These are phyloP conservation scores for Chaetomium tenue DNA, from an alignment of 495 filamentous ascomycete species.

Conservation along the genomic window DNA sequence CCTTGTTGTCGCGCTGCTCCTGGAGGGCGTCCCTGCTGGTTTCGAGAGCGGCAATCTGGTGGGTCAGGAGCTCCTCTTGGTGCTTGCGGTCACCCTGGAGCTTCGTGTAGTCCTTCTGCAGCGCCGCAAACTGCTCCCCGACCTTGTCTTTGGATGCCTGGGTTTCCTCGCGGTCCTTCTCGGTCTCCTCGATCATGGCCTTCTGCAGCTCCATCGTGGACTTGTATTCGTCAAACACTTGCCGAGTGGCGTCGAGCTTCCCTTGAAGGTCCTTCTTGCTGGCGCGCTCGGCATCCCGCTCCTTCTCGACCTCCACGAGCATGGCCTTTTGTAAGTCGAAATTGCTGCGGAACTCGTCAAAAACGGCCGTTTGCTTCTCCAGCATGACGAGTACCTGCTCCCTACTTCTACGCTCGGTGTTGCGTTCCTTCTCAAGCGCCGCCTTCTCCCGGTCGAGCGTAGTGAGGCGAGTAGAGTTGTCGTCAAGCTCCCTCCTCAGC, in stretches of 20 bases:
- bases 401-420: slow-evolving; percentile 29
- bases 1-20: slow-evolving; percentile 38
- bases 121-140: slow-evolving; percentile 33
- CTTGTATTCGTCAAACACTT: slow-evolving; percentile 42
- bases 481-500: slow-evolving; percentile 37
- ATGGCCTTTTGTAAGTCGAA: slow-evolving; percentile 39
- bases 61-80: slow-evolving; percentile 38
- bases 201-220: slow-evolving; percentile 40
- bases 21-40: slow-evolving; percentile 37
- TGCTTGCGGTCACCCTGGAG: slow-evolving; percentile 38
- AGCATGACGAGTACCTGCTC: slow-evolving; percentile 28
- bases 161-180: slow-evolving; percentile 43
- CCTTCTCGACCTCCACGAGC: slow-evolving; percentile 38
- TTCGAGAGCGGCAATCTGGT: slow-evolving; percentile 41
- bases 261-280: slow-evolving; percentile 27
- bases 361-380: slow-evolving; percentile 42
- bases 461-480: slow-evolving; percentile 26
- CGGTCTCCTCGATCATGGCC: slow-evolving; percentile 39
- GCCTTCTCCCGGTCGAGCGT: slow-evolving; percentile 26
- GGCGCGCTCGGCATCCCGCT: slow-evolving; percentile 30
- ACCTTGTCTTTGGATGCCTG: slow-evolving; percentile 33
- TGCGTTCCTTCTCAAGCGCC: slow-evolving; percentile 36
- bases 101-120: slow-evolving; percentile 39
- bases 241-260: slow-evolving; percentile 39
- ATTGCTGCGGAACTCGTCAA: slow-evolving; percentile 46